These are phyloP conservation scores for Lycium barbarum DNA, from an alignment of 257 asterid species.

Conservation along the genomic window DNA sequence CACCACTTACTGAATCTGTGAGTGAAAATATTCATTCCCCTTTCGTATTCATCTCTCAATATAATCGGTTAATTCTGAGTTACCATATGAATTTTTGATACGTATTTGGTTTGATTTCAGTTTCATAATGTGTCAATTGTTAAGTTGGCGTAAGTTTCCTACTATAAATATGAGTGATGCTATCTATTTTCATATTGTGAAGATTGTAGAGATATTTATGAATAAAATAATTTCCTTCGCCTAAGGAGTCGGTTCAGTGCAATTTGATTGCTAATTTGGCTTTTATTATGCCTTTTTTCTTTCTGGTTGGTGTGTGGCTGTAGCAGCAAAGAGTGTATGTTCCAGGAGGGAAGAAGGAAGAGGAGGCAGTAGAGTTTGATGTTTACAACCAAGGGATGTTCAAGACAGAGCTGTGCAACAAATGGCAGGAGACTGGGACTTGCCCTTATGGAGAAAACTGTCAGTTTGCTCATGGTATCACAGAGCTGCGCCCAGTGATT, in stretches of 20 bases:
- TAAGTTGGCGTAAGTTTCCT: background rate
- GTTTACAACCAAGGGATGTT: slow-evolving; percentile 80
- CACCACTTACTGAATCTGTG: slow-evolving; percentile 46
- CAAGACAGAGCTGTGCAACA: slow-evolving; percentile 88
- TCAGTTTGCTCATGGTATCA: slow-evolving; percentile 82
- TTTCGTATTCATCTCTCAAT: background rate
- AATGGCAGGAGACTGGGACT: slow-evolving; percentile 80
- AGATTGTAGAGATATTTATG: too few species aligned
- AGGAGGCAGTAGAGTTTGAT: slow-evolving; percentile 58
- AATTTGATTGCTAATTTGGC: background rate
- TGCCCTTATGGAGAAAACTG: slow-evolving; percentile 79
- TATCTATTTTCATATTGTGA: too few species aligned
- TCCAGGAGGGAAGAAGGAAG: slow-evolving; percentile 59
- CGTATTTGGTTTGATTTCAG: slow-evolving; percentile 1
- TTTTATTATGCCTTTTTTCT: background rate
- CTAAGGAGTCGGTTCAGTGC: background rate
- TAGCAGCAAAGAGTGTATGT: slow-evolving; percentile 63
- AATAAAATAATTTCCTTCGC: background rate
- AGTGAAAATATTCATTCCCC: slow-evolving; percentile 36
- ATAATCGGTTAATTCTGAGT: background rate
- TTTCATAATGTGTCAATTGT: background rate
- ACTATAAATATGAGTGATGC: too few species aligned
- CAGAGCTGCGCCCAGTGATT: slow-evolving; percentile 78
- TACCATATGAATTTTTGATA: background rate
- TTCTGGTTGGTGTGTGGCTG: slow-evolving; percentile 22